A percentile compares a stretch with the other conserved stretches of the same genome.
These are phyloP conservation scores for Aspergillus ostianus DNA, from an alignment of 495 filamentous ascomycete species.

Conservation along the genomic window DNA sequence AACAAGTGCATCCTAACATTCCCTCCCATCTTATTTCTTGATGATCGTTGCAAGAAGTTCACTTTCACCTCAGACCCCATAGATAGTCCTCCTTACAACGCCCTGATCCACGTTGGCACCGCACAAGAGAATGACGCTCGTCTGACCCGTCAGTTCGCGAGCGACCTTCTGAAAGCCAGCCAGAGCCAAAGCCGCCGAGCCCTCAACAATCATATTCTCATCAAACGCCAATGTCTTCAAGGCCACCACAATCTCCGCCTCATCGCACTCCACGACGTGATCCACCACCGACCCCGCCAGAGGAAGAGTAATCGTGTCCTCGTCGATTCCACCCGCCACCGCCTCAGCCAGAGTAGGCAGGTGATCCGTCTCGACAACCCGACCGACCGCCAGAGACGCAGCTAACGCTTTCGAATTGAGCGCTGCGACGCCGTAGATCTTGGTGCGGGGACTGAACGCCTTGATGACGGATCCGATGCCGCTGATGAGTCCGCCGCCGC, in stretches of 20 bases:
- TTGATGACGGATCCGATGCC: slow-evolving; percentile 7
- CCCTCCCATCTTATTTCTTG: no score
- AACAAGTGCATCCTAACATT: no score
- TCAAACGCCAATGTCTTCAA: slow-evolving; percentile 5
- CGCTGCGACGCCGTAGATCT: slow-evolving; percentile 4
- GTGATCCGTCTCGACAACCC: slow-evolving; percentile 5
- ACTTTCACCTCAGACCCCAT: background rate
- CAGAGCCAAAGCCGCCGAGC: slow-evolving; percentile 2
- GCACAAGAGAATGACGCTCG: slow-evolving; percentile 2
- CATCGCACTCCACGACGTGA: slow-evolving; percentile 5
- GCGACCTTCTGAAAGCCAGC: slow-evolving; percentile 2
- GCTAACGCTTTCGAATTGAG: slow-evolving; percentile 1
- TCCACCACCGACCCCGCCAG: slow-evolving; percentile 3
- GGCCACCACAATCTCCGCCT: slow-evolving; percentile 2
- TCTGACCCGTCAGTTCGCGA: background rate
- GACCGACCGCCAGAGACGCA: background rate
- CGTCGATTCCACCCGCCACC: slow-evolving; percentile 5
- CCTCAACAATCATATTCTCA: slow-evolving; percentile 6
- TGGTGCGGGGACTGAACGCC: slow-evolving; percentile 3
- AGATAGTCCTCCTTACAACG: background rate
- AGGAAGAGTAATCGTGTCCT: slow-evolving; percentile 4
- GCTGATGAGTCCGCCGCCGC: slow-evolving; percentile 5
- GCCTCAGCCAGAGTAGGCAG: slow-evolving; percentile 4
- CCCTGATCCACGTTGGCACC: slow-evolving; percentile 1
- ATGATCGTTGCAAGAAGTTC: no score